These are phyloP conservation scores for Malus sieversii DNA, from an alignment of 306 rosid genomes.

Conservation along the genomic window DNA sequence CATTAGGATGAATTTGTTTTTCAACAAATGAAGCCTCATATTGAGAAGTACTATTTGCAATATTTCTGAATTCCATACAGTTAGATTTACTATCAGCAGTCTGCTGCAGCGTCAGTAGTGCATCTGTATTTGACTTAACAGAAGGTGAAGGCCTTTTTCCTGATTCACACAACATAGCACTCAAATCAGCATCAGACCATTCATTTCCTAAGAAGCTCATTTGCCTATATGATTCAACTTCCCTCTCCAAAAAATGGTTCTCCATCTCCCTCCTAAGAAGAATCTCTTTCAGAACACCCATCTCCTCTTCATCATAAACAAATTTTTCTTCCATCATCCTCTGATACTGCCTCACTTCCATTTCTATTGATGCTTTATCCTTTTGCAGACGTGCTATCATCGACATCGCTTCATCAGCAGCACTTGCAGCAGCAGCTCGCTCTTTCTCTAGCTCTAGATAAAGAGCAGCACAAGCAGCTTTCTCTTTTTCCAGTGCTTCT, in stretches of 20 bases:
- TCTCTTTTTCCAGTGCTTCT: slow-evolving; percentile 59
- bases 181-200: slow-evolving; percentile 24
- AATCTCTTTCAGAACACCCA: slow-evolving; percentile 67
- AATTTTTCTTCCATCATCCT: slow-evolving; percentile 74
- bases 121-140: slow-evolving; percentile 12
- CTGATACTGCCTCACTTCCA: slow-evolving; percentile 63
- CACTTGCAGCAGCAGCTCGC: slow-evolving; percentile 85
- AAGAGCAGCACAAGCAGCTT: slow-evolving; percentile 50
- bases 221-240: slow-evolving; percentile 59
- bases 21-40: slow-evolving; percentile 19
- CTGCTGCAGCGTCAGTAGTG: slow-evolving; percentile 9
- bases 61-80: slow-evolving; percentile 9
- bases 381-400: slow-evolving; percentile 82
- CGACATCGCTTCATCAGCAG: slow-evolving; percentile 97
- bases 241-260: slow-evolving; percentile 61
- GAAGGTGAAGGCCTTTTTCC: slow-evolving; percentile 26
- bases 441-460: slow-evolving; percentile 89
- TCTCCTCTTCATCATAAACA: slow-evolving; percentile 87
- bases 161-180: slow-evolving; percentile 25
- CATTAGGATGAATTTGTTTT: slow-evolving; percentile 18
- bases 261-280: slow-evolving; percentile 77
- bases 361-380: slow-evolving; percentile 64
- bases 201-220: slow-evolving; percentile 32
- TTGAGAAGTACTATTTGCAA: slow-evolving; percentile 12
- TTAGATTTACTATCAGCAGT: slow-evolving; percentile 14